A percentile compares a stretch with the other conserved stretches of the same genome.
These are phyloP conservation scores for Huntiella moniliformis DNA, from an alignment of 2,329 filamentous ascomycete species.

Conservation along the genomic window DNA sequence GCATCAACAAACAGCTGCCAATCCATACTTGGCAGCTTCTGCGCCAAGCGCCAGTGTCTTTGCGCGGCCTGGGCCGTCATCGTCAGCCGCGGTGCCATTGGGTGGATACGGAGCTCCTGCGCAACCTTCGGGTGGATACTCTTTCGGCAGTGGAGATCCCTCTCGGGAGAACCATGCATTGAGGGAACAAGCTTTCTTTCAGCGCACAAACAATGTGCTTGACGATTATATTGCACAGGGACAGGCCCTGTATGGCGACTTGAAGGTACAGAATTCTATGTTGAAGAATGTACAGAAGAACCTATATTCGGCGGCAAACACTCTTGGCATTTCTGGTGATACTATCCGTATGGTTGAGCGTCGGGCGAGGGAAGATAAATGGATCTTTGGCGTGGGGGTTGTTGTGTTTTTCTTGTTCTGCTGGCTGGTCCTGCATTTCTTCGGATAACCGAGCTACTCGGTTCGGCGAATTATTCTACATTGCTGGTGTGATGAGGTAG, in stretches of 20 bases:
- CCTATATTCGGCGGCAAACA: constrained; percentile 85
- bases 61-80: background rate
- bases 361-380: constrained; percentile 84
- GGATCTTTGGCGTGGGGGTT: constrained; percentile 85
- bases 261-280: constrained; percentile 81
- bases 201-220: constrained; percentile 61
- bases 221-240: constrained; percentile 90
- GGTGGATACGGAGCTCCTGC: constrained; percentile 3
- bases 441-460: constrained; percentile 36
- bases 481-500: constrained; percentile 8
- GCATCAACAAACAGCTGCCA: constrained; percentile 32
- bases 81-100: background rate
- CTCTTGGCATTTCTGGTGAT: constrained; percentile 79
- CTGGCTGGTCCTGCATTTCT: constrained; percentile 71
- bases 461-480: constrained; percentile 4
- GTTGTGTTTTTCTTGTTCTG: constrained; percentile 80
- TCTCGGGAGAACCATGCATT: constrained; percentile 65
- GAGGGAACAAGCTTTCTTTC: constrained; percentile 75
- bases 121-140: constrained; percentile 12
- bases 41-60: constrained; percentile 3
- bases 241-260: constrained; percentile 71
- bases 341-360: constrained; percentile 95
- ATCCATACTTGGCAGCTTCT: constrained; percentile 50
- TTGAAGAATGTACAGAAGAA: constrained; percentile 84
- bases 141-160: constrained; percentile 40